These are phyloP conservation scores for Tuber umbilicatum DNA, from an alignment of 495 filamentous ascomycete species.

Conservation along the genomic window DNA sequence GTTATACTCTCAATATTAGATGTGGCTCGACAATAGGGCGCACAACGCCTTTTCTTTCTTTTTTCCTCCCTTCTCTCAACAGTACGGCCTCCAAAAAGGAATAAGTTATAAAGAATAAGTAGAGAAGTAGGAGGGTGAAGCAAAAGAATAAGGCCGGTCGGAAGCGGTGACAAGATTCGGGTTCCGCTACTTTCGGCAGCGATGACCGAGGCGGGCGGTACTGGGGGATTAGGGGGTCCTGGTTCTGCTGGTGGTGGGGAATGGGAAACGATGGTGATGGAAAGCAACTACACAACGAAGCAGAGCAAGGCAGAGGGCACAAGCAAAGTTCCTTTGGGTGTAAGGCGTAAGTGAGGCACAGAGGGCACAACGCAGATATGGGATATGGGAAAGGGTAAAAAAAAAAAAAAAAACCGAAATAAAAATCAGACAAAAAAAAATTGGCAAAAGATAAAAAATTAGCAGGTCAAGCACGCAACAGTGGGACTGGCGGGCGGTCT, in stretches of 20 bases:
- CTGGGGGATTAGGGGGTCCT: not conserved
- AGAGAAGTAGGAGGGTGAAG: not conserved
- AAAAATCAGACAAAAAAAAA: slow-evolving; percentile 14
- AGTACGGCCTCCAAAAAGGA: not conserved
- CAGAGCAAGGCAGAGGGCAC: slow-evolving; percentile 1
- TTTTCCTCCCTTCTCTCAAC: not conserved
- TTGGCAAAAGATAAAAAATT: slow-evolving; percentile 21
- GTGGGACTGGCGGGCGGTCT: slow-evolving; percentile 37
- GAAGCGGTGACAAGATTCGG: not conserved
- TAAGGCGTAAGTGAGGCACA: slow-evolving; percentile 10
- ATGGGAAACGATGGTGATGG: not conserved
- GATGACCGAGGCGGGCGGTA: not conserved
- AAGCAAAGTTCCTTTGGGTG: not conserved
- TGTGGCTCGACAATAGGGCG: slow-evolving; percentile 1
- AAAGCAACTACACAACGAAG: slow-evolving; percentile 5
- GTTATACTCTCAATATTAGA: slow-evolving; percentile 2
- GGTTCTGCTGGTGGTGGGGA: not conserved
- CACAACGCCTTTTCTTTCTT: not conserved
- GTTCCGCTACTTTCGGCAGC: not conserved
- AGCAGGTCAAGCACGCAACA: slow-evolving; percentile 32
- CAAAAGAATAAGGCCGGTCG: not conserved
- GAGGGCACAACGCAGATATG: slow-evolving; percentile 35
- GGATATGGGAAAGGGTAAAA: slow-evolving; percentile 19
- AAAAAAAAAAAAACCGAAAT: slow-evolving; percentile 25
- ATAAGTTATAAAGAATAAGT: not conserved